Evolutionary conservation across 129 eudicot species (phyloP), one percentile per base, ranked within the genome.

Genomic region (Smallanthus sonchifolius): DNA sequence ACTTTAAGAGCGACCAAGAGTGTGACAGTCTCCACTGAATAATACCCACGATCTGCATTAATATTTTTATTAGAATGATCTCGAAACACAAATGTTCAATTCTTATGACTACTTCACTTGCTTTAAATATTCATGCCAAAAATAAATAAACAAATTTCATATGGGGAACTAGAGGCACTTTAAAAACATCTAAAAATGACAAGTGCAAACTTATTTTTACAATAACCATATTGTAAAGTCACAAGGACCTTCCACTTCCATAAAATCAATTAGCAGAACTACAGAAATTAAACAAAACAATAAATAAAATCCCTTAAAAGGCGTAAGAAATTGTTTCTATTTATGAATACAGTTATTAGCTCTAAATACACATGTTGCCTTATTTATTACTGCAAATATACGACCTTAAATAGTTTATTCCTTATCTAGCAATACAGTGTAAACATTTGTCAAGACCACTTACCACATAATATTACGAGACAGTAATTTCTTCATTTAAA

Each of bases 21-120:
- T 57, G 97, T 78, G 62, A 91, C 97, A 2, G 96, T 88, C 85
- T 91, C 97, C 84, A 91, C 97, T 0, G 97, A 91, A 77, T 91
- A 91, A 78, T 91, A 91, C 52, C 97, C 97, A 81, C 97, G 97
- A 62, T 91, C 97, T 91, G 96, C 83, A 74, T 70, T 69, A 51
- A 68, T 45, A 70, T 24, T 78, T 32, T 36, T 37, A 75, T 63
- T 40, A 63, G 51, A 75, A 75, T 17, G 20, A 59, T 48, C 38
- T 63, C 67, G 20, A 56, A 19, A 19, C 47, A 59, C 40, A 37
- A 24, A 4, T 37, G 13, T 28, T 47, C 44, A 45, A 45, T 42
- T 42, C 45, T 9, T 42, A 42, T 42, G 45, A 51, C 7, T 69
- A 10, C 32, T 57, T 40, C 37, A 68, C 24, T 11, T 68, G 38